These are phyloP conservation scores for Ophiocordyceps camponoti-saundersi DNA, from an alignment of 2,329 filamentous ascomycete genomes.

Conservation along the genomic window DNA sequence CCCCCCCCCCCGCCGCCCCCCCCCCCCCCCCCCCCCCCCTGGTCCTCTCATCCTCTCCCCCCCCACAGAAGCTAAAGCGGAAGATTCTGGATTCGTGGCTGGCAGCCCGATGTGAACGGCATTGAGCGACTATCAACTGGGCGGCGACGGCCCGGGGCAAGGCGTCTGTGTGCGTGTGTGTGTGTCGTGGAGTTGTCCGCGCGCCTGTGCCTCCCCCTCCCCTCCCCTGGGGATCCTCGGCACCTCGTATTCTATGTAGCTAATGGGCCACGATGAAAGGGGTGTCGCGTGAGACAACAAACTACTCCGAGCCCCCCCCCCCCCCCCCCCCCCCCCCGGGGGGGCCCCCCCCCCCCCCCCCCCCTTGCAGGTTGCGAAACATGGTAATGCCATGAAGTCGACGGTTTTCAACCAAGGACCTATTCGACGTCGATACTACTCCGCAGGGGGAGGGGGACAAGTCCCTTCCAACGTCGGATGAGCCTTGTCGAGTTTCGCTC, in stretches of 20 bases:
- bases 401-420: too few species aligned
- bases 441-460: background rate
- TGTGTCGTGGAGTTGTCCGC: background rate
- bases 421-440: too few species aligned
- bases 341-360: too few species aligned
- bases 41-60: too few species aligned
- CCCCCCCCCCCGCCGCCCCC: too few species aligned
- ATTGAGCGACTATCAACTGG: background rate
- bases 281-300: background rate
- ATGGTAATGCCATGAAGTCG: background rate
- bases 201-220: background rate
- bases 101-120: background rate
- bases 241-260: background rate
- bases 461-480: background rate
- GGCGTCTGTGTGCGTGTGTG: too few species aligned
- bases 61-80: background rate
- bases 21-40: too few species aligned
- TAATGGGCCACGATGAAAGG: background rate
- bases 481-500: background rate
- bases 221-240: background rate
- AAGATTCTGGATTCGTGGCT: background rate
- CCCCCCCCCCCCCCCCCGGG: too few species aligned
- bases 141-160: too few species aligned
- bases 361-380: background rate
- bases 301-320: background rate